phyloP scores from a whole-genome alignment of 768 basidiomycete species.

The Amanita exitialis region DNA sequence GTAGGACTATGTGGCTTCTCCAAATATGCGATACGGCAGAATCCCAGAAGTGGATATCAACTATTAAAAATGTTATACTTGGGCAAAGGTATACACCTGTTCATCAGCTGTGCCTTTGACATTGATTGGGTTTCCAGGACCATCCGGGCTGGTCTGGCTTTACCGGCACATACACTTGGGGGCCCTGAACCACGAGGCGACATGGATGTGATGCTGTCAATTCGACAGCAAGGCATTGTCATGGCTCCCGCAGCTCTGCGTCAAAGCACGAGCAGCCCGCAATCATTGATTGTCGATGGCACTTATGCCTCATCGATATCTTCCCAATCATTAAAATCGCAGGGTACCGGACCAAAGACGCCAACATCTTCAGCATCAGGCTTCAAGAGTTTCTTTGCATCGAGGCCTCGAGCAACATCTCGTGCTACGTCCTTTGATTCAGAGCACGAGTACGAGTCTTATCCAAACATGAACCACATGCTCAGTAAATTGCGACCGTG shows the following conservation, averaged over 20 bases:
- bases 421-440: conserved; percentile 35
- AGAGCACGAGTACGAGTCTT: conserved; percentile 35
- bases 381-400: conserved; percentile 48
- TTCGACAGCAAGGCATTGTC: conserved; percentile 58
- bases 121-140: conserved; percentile 34
- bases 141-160: conserved; percentile 55
- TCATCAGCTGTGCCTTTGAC: not conserved
- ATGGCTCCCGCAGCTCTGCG: conserved; percentile 21
- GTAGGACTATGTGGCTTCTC: conserved; percentile 57
- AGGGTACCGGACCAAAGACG: conserved; percentile 28
- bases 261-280: conserved; percentile 18
- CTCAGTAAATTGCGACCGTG: conserved; percentile 39
- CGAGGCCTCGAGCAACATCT: conserved; percentile 49
- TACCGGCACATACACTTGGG: conserved; percentile 28
- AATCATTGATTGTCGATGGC: conserved; percentile 17
- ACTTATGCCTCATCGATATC: conserved; percentile 38
- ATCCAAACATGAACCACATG: conserved; percentile 45
- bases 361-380: conserved; percentile 38
- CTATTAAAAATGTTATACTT: conserved; percentile 64
- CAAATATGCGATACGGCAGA: conserved; percentile 53
- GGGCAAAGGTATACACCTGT: conserved; percentile 46
- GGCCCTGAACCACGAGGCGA: conserved; percentile 64
- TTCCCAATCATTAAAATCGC: conserved; percentile 32
- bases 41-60: conserved; percentile 67
- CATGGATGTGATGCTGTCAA: conserved; percentile 77